Percentiles rank a stretch among this genome's conserved stretches.
These are phyloP conservation scores for Phoma sp. DNA, from an alignment of 2,329 filamentous ascomycete species.

Conservation along the genomic window DNA sequence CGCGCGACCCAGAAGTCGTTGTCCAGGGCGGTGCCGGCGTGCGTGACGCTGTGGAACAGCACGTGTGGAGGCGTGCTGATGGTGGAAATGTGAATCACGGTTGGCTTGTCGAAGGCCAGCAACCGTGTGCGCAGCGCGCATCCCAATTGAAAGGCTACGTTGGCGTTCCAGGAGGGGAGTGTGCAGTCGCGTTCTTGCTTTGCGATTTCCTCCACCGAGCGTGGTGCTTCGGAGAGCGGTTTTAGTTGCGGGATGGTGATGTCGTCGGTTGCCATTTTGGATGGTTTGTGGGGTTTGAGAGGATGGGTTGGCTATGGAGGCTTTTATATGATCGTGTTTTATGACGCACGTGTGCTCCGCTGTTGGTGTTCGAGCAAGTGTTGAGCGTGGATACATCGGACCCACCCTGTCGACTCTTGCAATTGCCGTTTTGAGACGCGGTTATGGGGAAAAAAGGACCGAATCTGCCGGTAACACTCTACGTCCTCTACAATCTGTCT, in stretches of 20 bases:
- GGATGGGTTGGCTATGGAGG: not conserved
- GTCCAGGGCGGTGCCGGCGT: conserved; percentile 70
- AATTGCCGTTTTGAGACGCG: conserved; percentile 17
- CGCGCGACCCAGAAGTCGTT: conserved; percentile 69
- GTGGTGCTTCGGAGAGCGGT: conserved; percentile 31
- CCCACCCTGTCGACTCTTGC: conserved; percentile 17
- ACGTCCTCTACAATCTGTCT: not conserved
- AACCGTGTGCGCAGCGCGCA: conserved; percentile 66
- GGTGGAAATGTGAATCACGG: conserved; percentile 67
- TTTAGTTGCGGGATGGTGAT: conserved; percentile 29
- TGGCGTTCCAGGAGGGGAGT: conserved; percentile 62
- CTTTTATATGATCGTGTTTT: conserved; percentile 4
- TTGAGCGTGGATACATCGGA: not conserved
- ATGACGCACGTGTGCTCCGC: conserved; percentile 8
- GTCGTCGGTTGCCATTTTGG: conserved; percentile 26
- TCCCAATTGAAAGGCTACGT: conserved; percentile 68
- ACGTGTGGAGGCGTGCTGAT: conserved; percentile 61
- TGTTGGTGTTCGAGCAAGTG: conserved; percentile 1
- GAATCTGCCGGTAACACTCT: conserved; percentile 1
- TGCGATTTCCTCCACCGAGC: conserved; percentile 35
- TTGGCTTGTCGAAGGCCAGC: conserved; percentile 57
- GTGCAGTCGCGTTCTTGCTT: conserved; percentile 48
- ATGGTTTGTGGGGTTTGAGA: not conserved
- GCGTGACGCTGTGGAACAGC: conserved; percentile 73
- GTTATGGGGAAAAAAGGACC: not conserved